Conservation (phyloP, 805 yeast genomes). For the Ogataea nakhonphanomensis region DNA sequence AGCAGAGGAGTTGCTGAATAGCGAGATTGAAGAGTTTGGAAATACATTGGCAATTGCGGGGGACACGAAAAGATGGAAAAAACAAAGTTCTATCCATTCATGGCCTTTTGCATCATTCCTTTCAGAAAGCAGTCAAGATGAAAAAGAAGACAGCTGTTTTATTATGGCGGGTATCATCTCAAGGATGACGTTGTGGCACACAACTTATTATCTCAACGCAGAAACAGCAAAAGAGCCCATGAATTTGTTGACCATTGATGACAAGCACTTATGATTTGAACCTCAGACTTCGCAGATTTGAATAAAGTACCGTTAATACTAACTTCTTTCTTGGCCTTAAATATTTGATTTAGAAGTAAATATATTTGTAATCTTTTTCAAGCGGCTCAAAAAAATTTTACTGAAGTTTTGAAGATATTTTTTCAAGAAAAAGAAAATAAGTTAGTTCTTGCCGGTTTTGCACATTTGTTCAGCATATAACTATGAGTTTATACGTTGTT, state of each 20-base stretch:
- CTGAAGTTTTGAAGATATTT: too few relatives aligned
- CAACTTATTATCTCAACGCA: constrained; percentile 28
- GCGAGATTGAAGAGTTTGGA: constrained; percentile 36
- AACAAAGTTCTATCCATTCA: constrained; percentile 38
- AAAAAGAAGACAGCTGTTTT: constrained; percentile 41
- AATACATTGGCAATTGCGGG: constrained; percentile 26
- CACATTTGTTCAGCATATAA: not conserved
- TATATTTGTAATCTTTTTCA: too few relatives aligned
- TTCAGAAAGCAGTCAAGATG: constrained; percentile 41
- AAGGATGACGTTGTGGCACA: constrained; percentile 42
- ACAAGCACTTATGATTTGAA: constrained; percentile 22
- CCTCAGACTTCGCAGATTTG: not conserved
- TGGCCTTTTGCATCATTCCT: constrained; percentile 46
- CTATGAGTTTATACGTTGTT: constrained; percentile 1
- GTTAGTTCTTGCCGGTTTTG: not conserved
- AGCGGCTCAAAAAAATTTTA: too few relatives aligned
- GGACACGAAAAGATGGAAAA: constrained; percentile 33
- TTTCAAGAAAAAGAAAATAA: too few relatives aligned
- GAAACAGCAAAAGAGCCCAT: constrained; percentile 27
- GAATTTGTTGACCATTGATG: constrained; percentile 34
- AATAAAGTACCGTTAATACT: not conserved
- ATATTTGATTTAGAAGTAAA: not conserved
- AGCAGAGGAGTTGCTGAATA: constrained; percentile 37
- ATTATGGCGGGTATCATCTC: constrained; percentile 39
- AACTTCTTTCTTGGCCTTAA: not conserved